A percentile compares a stretch with the other conserved stretches of the same genome.
Evolutionary conservation across 768 basidiomycete species (phyloP).

Genomic region (Mrakia blollopis): DNA sequence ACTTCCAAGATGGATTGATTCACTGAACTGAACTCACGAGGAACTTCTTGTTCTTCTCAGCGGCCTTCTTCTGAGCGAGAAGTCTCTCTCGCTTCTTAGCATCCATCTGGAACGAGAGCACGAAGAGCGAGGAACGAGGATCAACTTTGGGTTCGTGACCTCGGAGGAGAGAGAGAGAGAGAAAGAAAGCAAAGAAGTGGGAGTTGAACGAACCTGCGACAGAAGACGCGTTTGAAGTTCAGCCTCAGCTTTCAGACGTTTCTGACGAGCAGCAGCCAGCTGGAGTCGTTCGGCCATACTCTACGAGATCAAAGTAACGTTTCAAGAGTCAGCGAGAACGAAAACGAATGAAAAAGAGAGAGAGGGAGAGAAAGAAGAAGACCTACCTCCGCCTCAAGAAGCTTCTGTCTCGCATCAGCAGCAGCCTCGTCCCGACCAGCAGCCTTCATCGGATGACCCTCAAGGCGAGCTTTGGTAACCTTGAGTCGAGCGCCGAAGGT

Average conservation of each 20-base stretch:
- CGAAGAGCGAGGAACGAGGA: no score
- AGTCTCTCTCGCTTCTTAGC: no score
- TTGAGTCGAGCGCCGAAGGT: not conserved
- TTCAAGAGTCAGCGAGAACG: no score
- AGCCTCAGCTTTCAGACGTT: not conserved
- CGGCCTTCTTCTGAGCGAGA: no score
- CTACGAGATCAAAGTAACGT: not conserved
- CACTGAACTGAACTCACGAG: not conserved
- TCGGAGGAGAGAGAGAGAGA: not conserved
- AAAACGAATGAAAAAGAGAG: not conserved
- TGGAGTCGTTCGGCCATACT: slow-evolving; percentile 2
- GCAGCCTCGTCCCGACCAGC: slow-evolving; percentile 3
- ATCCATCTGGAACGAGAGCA: no score
- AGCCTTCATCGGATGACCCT: not conserved
- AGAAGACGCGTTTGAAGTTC: not conserved
- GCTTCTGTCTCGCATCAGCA: slow-evolving; percentile 1
- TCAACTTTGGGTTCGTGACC: no score
- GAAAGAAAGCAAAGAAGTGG: no score
- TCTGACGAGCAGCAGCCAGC: slow-evolving; percentile 11
- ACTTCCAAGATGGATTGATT: no score
- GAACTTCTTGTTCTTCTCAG: not conserved
- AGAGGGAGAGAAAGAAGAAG: not conserved
- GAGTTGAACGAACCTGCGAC: not conserved
- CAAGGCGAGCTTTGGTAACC: not conserved
- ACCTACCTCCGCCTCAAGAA: slow-evolving; percentile 1